These are phyloP conservation scores for Globisporangium nunn DNA, from an alignment of 352 stramenopile species.

Conservation along the genomic window DNA sequence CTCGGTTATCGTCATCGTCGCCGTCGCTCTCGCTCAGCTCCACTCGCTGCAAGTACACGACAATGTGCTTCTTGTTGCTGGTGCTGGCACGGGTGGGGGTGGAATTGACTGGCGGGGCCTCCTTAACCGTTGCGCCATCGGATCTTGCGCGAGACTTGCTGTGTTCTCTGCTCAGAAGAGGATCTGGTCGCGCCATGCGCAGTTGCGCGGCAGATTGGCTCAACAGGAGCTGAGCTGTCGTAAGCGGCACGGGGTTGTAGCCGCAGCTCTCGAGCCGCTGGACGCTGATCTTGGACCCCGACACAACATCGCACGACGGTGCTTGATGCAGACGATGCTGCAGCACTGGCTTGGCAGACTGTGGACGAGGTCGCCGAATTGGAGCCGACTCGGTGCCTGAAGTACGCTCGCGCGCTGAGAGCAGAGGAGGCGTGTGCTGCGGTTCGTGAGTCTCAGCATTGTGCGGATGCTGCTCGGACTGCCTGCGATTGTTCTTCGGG, in stretches of 20 bases:
- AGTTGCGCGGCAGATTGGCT: constrained; percentile 19
- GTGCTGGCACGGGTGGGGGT: background rate
- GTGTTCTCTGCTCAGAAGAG: background rate
- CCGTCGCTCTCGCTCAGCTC: constrained; percentile 14
- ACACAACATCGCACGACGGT: constrained; percentile 3
- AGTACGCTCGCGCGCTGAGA: constrained; percentile 15
- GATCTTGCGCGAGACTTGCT: background rate
- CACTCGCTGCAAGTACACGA: constrained; percentile 37
- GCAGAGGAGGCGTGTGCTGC: constrained; percentile 10
- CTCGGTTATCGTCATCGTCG: background rate
- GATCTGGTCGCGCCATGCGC: constrained; percentile 1
- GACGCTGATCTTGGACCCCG: constrained; percentile 22
- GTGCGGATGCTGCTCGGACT: background rate
- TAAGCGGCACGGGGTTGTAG: constrained; percentile 22
- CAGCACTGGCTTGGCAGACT: constrained; percentile 43
- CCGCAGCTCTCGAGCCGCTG: constrained; percentile 24
- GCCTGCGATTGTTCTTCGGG: background rate
- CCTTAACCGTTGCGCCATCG: background rate
- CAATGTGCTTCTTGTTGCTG: constrained; percentile 16
- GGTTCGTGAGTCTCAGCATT: background rate
- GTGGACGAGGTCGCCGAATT: constrained; percentile 16
- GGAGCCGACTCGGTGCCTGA: background rate
- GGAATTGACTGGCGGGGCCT: background rate
- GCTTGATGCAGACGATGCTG: constrained; percentile 8
- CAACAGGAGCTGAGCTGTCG: constrained; percentile 5